Evolutionary conservation across 257 asterid species (phyloP), one percentile per base, ranked within the genome.

Genomic region (Gentiana straminea): DNA sequence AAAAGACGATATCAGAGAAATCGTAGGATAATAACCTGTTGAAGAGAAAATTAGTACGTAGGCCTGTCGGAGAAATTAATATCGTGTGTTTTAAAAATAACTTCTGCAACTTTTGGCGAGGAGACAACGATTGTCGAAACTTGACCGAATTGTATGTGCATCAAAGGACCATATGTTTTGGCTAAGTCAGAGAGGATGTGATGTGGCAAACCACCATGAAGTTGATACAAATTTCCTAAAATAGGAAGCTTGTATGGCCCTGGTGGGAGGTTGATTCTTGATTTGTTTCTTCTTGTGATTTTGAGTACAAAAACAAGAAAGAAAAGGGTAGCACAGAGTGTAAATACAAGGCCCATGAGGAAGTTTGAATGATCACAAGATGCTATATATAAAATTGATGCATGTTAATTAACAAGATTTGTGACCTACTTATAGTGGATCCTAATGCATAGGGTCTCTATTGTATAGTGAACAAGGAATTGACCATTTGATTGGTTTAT

Each of bases 71-170:
- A 37, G 4, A 52, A 52, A 1, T 11, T 33, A 1, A 33, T 4
- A 9, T 52, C 57, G 7, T 52, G 57, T 8, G 5, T 7, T 8
- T 52, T 52, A n/a, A 52, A 11, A 7, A 52, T 7, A 5, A 32
- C 41, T 32, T 52, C 34, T 3, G 41, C 41, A 7, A 34, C 8
- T 7, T 52, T 15, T 0, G 57, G 43, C 3, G 57, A 45, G 2
- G 76, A 66, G 1, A 65, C 49, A 12, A 71, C 69, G 1, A 71
- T 33, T 0, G 50, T 35, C 0, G 69, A 36, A 12, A 71, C 54
- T 48, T 71, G 48, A 1, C 76, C 72, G 8, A 71, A 63, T 1
- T 52, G 33, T 15, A 71, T 5, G 12, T 71, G 72, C 66, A 66
- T 48, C 13, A 71, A 7, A 9, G 65, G 69, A 0, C 76, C 72